Percentiles rank a stretch among this genome's conserved stretches.
phyloP scores from a whole-genome alignment of 108 stramenopile genomes.

The Skeletonema menzelii region DNA sequence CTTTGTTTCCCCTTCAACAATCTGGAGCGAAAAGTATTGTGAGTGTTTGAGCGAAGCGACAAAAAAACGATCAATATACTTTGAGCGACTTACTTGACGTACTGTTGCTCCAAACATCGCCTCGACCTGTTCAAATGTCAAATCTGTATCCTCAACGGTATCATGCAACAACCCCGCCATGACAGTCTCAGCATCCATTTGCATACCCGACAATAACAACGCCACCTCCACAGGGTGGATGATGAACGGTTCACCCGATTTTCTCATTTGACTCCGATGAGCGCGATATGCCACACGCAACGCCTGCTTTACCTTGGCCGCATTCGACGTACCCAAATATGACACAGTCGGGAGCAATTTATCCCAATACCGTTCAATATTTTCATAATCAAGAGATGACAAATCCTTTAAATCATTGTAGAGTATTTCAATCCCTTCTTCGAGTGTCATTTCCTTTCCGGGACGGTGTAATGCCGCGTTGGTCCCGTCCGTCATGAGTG shows the following conservation, averaged over 20 bases:
- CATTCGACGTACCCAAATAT: constrained; percentile 62
- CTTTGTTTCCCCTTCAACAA: constrained; percentile 97
- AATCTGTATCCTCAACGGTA: constrained; percentile 95
- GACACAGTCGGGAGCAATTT: constrained; percentile 61
- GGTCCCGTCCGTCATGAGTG: constrained; percentile 62
- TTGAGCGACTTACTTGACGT: too few relatives aligned
- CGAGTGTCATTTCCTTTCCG: constrained; percentile 39
- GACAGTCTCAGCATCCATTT: constrained; percentile 92
- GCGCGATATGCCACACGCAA: constrained; percentile 83
- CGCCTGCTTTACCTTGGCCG: constrained; percentile 68
- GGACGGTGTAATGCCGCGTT: constrained; percentile 46
- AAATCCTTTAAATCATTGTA: constrained; percentile 69
- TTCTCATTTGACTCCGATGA: constrained; percentile 89
- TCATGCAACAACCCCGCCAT: constrained; percentile 96
- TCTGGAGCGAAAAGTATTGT: too few relatives aligned
- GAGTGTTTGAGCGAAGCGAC: too few relatives aligned
- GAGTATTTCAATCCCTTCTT: constrained; percentile 54
- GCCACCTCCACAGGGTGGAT: constrained; percentile 94
- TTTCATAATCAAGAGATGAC: constrained; percentile 54
- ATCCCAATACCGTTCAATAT: constrained; percentile 82
- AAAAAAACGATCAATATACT: too few relatives aligned
- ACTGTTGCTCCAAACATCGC: constrained; percentile 88
- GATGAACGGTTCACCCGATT: constrained; percentile 93
- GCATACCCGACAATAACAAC: constrained; percentile 79
- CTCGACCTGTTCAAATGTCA: constrained; percentile 92